Conservation (phyloP, 805 yeast species). For the Yarrowia phangngaensis region DNA sequence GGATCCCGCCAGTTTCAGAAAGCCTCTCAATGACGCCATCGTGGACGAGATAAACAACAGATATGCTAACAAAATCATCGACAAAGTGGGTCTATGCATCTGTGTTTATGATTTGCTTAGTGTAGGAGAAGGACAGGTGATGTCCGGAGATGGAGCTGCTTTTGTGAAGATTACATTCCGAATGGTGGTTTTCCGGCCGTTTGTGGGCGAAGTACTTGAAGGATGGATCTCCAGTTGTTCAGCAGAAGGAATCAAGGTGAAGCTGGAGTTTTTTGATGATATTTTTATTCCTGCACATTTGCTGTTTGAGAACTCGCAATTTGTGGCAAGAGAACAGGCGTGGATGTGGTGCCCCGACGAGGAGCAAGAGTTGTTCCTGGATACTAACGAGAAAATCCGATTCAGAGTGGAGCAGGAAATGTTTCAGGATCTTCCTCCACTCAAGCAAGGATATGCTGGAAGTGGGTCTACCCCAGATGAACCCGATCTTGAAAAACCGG, state of each 20-base stretch:
- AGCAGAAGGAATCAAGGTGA: conserved; percentile 77
- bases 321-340: conserved; percentile 70
- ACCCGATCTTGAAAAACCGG: conserved; percentile 29
- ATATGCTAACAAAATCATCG: conserved; percentile 80
- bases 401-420: conserved; percentile 88
- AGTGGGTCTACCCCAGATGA: conserved; percentile 35
- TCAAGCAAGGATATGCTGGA: conserved; percentile 50
- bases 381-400: conserved; percentile 84
- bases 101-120: conserved; percentile 77
- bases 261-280: conserved; percentile 87
- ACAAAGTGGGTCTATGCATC: conserved; percentile 77
- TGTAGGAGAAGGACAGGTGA: conserved; percentile 83
- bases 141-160: conserved; percentile 92
- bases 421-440: conserved; percentile 79
- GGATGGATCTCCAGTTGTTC: conserved; percentile 93
- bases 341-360: conserved; percentile 82
- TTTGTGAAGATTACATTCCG: conserved; percentile 72
- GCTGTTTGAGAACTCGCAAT: conserved; percentile 73
- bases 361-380: conserved; percentile 74
- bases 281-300: conserved; percentile 80
- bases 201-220: conserved; percentile 84
- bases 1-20: conserved; percentile 77
- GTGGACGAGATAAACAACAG: conserved; percentile 77
- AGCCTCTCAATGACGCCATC: conserved; percentile 68
- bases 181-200: conserved; percentile 83